Conservation (phyloP, 306 rosid genomes). For the Cercis canadensis region DNA sequence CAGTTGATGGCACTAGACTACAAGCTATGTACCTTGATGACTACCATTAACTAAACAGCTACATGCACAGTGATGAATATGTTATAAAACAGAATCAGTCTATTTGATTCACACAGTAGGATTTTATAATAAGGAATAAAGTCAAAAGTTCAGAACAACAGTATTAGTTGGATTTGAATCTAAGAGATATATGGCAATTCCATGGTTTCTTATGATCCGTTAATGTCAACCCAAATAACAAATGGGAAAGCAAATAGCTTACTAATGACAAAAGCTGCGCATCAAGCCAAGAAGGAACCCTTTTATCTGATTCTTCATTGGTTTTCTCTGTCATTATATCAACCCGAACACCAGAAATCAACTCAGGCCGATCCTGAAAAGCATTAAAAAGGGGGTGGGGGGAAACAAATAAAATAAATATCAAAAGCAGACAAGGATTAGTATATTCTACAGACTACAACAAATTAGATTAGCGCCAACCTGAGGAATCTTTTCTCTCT, state of each 20-base stretch:
- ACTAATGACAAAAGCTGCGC: conserved; percentile 72
- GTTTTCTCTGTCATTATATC: conserved; percentile 76
- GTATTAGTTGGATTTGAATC: too few relatives aligned
- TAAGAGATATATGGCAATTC: neutral
- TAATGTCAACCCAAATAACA: conserved; percentile 23
- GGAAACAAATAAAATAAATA: conserved; percentile 26
- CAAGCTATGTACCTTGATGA: neutral
- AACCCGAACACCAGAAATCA: conserved; percentile 81
- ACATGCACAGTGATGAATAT: conserved; percentile 16
- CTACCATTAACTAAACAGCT: conserved; percentile 6
- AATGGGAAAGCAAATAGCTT: conserved; percentile 42
- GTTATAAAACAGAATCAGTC: conserved; percentile 9
- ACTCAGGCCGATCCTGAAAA: conserved; percentile 78
- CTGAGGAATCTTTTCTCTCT: conserved; percentile 63
- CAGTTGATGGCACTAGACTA: conserved; percentile 29
- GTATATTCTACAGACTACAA: neutral
- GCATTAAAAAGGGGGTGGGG: conserved; percentile 10
- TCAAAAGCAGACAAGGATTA: conserved; percentile 34
- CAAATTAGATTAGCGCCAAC: conserved; percentile 43
- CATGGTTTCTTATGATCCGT: neutral
- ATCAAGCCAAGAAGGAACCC: conserved; percentile 64
- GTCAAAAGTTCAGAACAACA: conserved; percentile 18
- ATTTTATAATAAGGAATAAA: conserved; percentile 5
- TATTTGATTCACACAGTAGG: conserved; percentile 17
- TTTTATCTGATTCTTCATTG: conserved; percentile 47